Percentiles rank a stretch among this genome's conserved stretches.
Evolutionary conservation across 257 asterid species (phyloP).

Genomic region (Solanum bukasovii): DNA sequence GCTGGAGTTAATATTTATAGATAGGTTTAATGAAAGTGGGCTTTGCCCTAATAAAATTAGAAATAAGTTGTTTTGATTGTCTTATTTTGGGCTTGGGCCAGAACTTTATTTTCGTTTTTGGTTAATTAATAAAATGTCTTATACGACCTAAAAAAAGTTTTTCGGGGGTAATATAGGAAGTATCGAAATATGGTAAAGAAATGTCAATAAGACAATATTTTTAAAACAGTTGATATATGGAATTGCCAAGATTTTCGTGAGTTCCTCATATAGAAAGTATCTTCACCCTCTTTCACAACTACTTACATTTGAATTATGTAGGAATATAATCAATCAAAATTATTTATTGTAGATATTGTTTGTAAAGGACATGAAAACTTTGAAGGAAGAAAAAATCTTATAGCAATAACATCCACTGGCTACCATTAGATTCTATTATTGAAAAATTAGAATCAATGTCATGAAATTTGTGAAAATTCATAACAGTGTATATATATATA

Average conservation of each 20-base stretch:
- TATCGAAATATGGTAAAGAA: neutral
- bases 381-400: neutral
- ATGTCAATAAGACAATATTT: neutral
- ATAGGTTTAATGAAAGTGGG: neutral
- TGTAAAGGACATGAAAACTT: neutral
- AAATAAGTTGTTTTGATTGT: neutral
- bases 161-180: neutral
- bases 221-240: too few relatives aligned
- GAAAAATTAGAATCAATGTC: neutral
- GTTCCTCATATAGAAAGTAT: neutral
- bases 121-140: neutral
- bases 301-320: too few relatives aligned
- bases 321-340: too few relatives aligned
- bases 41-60: neutral
- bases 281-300: neutral
- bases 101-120: too few relatives aligned
- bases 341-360: too few relatives aligned
- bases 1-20: too few relatives aligned
- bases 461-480: too few relatives aligned
- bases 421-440: neutral
- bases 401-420: neutral
- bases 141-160: too few relatives aligned
- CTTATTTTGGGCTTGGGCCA: neutral
- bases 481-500: too few relatives aligned
- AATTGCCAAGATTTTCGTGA: neutral